Base-by-base conservation (phyloP, 768 basidiomycete genomes). In the Kwoniella dendrophila region DNA sequence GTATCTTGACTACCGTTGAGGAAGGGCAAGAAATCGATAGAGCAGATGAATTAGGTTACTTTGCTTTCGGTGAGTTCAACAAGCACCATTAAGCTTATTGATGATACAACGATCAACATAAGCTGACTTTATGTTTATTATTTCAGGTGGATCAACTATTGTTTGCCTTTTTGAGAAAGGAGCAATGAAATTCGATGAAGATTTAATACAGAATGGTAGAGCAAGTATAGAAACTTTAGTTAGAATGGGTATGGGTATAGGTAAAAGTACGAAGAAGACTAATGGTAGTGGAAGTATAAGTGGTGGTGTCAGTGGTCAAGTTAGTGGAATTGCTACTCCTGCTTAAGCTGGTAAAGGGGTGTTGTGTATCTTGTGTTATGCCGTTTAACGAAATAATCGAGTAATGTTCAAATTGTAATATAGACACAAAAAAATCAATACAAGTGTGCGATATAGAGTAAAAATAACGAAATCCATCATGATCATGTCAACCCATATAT, bases 31-130 rank as follows among this genome's bases (percentile, higher is more conserved):
- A 81, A 0, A 87, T 98, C 63, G 83, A 83, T 71, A 85, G 90
- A 12, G 93, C 93, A 1, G 85, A 98, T 64, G 95, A 97, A 73
- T 85, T 95, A 72, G 90, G 92, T 1, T 95, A 90, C 75, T 97
- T 97, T 72, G 93, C 92, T 0, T 98, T 97, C 70, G 95, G 94
- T 90, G 55, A 3, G 86, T 81, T 49, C 36, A 38, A 48, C 20
- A 12, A 26, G 33, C 22, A 11, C 20, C 18, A n/a, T 56, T 27
- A 10, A 41, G 20, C 7, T 44, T 38, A 27, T 50, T 47, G 40
- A n/a, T n/a, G n/a, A n/a, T n/a, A n/a, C n/a, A n/a, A n/a, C n/a
- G n/a, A n/a, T n/a, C n/a, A n/a, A n/a, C n/a, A n/a, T n/a, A n/a
- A n/a, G 53, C 51, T 45, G 32, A 41, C 51, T 27, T 11, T 18